These are phyloP conservation scores for Chimonanthus salicifolius DNA, from an alignment of 164 flowering plant species.

Conservation along the genomic window DNA sequence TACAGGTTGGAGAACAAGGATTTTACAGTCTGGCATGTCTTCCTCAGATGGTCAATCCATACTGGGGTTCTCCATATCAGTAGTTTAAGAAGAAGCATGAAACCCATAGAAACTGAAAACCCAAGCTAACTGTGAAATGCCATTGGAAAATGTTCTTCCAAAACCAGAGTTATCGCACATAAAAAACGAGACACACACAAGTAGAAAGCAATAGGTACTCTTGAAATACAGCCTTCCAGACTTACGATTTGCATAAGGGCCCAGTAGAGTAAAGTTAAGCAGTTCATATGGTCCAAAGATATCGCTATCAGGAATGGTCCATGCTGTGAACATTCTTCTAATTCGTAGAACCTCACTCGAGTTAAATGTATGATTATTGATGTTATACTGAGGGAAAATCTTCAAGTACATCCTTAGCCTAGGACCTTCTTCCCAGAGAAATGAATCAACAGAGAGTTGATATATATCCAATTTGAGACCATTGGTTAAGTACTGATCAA, in stretches of 20 bases:
- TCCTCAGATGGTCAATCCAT: no score
- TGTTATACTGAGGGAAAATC: constrained; percentile 44
- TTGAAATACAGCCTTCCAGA: background rate
- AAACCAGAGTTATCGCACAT: no score
- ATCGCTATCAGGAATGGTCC: constrained; percentile 39
- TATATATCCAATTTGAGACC: constrained; percentile 43
- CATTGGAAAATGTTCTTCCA: no score
- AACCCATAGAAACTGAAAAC: no score
- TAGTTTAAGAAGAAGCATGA: no score
- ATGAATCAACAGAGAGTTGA: constrained; percentile 45
- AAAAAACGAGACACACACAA: no score
- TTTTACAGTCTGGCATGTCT: no score
- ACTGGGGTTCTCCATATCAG: no score
- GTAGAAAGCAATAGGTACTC: background rate
- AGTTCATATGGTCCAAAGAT: constrained; percentile 81
- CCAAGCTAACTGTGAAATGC: no score
- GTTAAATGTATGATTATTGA: constrained; percentile 23
- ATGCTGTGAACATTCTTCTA: constrained; percentile 35
- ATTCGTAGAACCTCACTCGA: constrained; percentile 51
- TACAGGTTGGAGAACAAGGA: no score
- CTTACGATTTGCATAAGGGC: constrained; percentile 54
- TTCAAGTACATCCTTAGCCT: constrained; percentile 61
- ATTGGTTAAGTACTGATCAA: constrained; percentile 42
- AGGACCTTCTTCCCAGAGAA: constrained; percentile 69
- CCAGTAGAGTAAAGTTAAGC: constrained; percentile 62